These are phyloP conservation scores for Phyllosticta citriasiana DNA, from an alignment of 2,329 filamentous ascomycete genomes.

Conservation along the genomic window DNA sequence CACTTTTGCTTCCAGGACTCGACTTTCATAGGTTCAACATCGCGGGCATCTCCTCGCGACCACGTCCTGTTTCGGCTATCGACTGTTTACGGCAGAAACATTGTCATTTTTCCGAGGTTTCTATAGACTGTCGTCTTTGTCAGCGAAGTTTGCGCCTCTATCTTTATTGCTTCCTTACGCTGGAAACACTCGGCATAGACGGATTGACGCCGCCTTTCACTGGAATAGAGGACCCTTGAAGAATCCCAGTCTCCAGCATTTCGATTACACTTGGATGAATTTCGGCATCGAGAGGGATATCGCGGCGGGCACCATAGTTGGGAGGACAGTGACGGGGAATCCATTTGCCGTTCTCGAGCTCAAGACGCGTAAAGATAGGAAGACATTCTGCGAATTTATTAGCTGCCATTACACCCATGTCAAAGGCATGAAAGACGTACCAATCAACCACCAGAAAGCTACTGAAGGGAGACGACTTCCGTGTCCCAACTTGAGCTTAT, in stretches of 20 bases:
- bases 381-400: constrained; percentile 21
- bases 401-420: constrained; percentile 12
- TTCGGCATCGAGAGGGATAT: constrained; percentile 22
- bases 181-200: neutral
- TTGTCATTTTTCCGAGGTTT: neutral
- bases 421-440: neutral
- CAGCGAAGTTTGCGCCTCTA: neutral
- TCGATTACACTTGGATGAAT: constrained; percentile 22
- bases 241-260: constrained; percentile 11
- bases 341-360: constrained; percentile 27
- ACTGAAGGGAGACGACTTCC: constrained; percentile 2
- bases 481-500: constrained; percentile 12
- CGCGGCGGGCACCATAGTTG: constrained; percentile 24
- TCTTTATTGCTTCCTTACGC: neutral
- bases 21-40: neutral
- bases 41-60: neutral
- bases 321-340: constrained; percentile 25
- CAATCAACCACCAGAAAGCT: constrained; percentile 8
- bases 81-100: neutral
- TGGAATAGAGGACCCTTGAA: constrained; percentile 6
- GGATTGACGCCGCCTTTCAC: neutral
- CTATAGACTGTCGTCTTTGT: neutral
- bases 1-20: neutral
- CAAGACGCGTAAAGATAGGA: constrained; percentile 27
- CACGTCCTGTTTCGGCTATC: neutral